phyloP scores from a whole-genome alignment of 345 rosid genomes.

The Cardiospermum halicacabum region DNA sequence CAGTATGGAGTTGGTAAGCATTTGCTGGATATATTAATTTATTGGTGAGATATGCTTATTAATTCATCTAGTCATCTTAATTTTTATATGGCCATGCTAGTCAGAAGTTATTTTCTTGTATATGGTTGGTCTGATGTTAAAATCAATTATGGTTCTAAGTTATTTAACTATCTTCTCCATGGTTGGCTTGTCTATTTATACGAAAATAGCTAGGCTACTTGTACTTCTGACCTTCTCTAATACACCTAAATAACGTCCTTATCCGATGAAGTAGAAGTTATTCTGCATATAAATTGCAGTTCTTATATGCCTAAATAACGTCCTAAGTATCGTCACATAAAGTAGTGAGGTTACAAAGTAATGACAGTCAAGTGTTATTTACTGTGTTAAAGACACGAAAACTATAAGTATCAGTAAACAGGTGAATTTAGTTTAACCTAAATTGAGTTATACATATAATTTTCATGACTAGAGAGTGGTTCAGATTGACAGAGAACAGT shows the following conservation, averaged over 20 bases:
- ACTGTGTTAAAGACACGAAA: not conserved
- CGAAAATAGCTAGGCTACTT: not conserved
- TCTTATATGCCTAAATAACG: not conserved
- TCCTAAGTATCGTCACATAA: not conserved
- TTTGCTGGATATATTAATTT: slow-evolving; percentile 9
- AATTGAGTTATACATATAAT: not conserved
- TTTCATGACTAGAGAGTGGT: not conserved
- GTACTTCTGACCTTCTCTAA: not conserved
- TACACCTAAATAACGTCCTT: not conserved
- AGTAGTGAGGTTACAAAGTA: not conserved
- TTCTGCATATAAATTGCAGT: not conserved
- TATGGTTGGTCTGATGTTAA: not conserved
- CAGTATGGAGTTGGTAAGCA: slow-evolving; percentile 17
- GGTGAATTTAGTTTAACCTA: not conserved
- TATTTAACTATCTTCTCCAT: not conserved
- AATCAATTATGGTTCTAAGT: not conserved
- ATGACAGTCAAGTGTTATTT: not conserved
- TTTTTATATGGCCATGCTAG: not conserved
- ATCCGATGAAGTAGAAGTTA: not conserved
- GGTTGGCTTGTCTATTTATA: not conserved
- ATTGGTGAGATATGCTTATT: not conserved
- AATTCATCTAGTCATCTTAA: not conserved
- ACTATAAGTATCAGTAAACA: not conserved
- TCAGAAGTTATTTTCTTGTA: not conserved
- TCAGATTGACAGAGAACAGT: not conserved